Conservation (phyloP, 2,329 filamentous ascomycete genomes). For the Cadophora malorum region DNA sequence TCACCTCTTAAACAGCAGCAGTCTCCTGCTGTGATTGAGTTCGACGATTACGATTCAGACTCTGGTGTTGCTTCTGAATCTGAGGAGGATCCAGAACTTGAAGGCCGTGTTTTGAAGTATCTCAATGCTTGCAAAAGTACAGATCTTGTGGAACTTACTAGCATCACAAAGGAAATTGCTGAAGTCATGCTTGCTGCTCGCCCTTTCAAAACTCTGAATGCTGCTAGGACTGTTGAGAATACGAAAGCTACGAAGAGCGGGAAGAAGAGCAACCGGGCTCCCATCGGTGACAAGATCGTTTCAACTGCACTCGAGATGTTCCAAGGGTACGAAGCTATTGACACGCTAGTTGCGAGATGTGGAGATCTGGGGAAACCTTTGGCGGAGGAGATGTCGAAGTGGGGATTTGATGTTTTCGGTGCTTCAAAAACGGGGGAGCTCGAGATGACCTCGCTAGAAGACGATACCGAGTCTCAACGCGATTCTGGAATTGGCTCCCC, state of each 20-base stretch:
- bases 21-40: constrained; percentile 27
- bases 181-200: constrained; percentile 73
- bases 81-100: constrained; percentile 51
- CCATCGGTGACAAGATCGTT: constrained; percentile 70
- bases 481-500: constrained; percentile 75
- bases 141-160: constrained; percentile 83
- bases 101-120: constrained; percentile 72
- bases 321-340: constrained; percentile 80
- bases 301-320: constrained; percentile 76
- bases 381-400: constrained; percentile 67
- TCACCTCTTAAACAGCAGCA: constrained; percentile 37
- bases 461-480: constrained; percentile 49
- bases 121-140: constrained; percentile 80
- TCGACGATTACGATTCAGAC: constrained; percentile 43
- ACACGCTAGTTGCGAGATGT: constrained; percentile 79
- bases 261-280: constrained; percentile 53
- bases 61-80: constrained; percentile 41
- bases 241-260: constrained; percentile 54
- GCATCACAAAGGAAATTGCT: constrained; percentile 72
- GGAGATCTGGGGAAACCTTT: constrained; percentile 74
- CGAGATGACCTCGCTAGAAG: constrained; percentile 57
- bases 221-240: constrained; percentile 69
- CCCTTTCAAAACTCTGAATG: constrained; percentile 72
- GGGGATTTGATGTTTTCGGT: constrained; percentile 71
- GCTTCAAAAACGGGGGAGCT: constrained; percentile 63